These are phyloP conservation scores for Alnus glutinosa DNA, from an alignment of 306 rosid species.

Conservation along the genomic window DNA sequence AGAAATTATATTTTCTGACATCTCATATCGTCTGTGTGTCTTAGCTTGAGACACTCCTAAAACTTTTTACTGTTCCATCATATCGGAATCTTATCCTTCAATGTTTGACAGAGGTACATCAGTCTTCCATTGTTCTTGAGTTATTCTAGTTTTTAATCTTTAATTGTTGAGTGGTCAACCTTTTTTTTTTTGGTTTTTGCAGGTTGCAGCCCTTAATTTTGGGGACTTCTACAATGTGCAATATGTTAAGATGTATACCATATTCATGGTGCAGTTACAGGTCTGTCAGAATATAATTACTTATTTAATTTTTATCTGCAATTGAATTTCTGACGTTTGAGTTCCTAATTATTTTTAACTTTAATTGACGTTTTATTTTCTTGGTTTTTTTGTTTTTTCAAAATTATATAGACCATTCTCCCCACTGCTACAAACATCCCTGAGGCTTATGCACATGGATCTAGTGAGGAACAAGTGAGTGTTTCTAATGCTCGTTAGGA, in stretches of 20 bases:
- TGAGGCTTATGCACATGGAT: constrained; percentile 84
- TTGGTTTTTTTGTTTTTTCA: not conserved
- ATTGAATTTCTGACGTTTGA: not conserved
- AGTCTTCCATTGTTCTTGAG: constrained; percentile 1
- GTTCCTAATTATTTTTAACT: not conserved
- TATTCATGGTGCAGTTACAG: constrained; percentile 93
- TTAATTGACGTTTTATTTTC: constrained; percentile 9
- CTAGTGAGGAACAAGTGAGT: constrained; percentile 83
- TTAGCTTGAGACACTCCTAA: constrained; percentile 90
- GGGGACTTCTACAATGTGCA: constrained; percentile 79
- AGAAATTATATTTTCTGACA: not conserved
- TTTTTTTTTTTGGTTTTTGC: constrained; percentile 24
- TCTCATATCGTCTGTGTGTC: not conserved
- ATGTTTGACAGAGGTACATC: constrained; percentile 82
- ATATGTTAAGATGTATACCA: constrained; percentile 82
- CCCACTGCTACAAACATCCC: constrained; percentile 82
- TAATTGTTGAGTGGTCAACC: constrained; percentile 3
- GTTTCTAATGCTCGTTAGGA: not conserved
- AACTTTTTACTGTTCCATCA: constrained; percentile 78
- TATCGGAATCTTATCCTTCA: constrained; percentile 92
- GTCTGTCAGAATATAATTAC: constrained; percentile 38
- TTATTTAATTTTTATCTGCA: not conserved
- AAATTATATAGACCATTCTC: constrained; percentile 58
- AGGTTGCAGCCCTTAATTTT: constrained; percentile 89
- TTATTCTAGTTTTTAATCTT: not conserved